Base-by-base conservation (phyloP, 2,329 filamentous ascomycete species). In the Ophiostoma ulmi region DNA sequence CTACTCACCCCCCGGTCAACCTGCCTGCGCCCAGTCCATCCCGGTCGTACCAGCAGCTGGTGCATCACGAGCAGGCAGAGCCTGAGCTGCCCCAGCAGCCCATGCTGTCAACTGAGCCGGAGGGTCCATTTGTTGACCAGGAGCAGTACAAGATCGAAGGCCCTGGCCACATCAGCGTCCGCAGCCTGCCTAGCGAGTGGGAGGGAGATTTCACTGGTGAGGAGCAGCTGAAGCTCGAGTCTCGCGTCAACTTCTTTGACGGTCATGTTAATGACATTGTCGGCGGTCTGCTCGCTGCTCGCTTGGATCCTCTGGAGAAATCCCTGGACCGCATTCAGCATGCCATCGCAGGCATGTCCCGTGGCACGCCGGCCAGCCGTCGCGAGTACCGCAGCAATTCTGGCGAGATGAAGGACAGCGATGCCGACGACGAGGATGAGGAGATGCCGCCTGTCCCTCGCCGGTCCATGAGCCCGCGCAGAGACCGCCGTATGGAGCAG, bases 391-490 rank as follows among this genome's bases (percentile, higher is more conserved):
- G 88, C 75, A 92, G 89, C 78, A 80, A 87, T 58, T 94, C 91
- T 66, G 87, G 84, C n/a, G 91, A 93, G 39, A 77, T 85, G 3
- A 84, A 87, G 67, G 89, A 96, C 72, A 97, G 94, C 77, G 95
- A 98, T 80, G 94, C 95, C 13, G 94, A 98, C 78, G 94, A 97
- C 73, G 93, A 97, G 77, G 94, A 96, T 74, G 93, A 97, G 31
- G 91, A 90, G 71, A 73, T 80, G 70, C 85, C 81, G 72, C 85
- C 88, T 70, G 73, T 81, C 71, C 81, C 84, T 73, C 84, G 88
- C 77, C 89, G 92, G 69, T 91, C 91, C 6, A 85, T 89, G 75
- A 97, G 94, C 75, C 92, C 93, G 22, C 86, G 87, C 71, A 87
- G 90, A 73, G 93, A 97, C 77, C 89, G 90, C 75, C 92, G 88